phyloP scores from a whole-genome alignment of 441 rosid species.

The Biscutella laevigata region DNA sequence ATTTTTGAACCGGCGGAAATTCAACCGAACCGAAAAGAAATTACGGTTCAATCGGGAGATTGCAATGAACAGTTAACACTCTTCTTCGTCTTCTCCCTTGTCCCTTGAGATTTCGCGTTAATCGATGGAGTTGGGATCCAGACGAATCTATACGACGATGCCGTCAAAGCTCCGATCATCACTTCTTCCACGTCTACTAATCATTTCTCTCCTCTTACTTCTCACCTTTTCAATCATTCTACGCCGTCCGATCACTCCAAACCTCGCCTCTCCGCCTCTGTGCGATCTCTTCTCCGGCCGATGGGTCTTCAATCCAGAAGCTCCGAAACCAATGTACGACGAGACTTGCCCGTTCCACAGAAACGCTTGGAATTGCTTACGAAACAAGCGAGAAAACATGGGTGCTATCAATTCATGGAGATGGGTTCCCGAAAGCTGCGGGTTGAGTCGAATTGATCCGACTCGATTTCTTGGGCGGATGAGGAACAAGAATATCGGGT shows the following conservation, averaged over 20 bases:
- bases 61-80: conserved; percentile 5
- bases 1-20: background rate
- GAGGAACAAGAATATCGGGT: conserved; percentile 75
- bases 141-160: conserved; percentile 37
- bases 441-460: conserved; percentile 53
- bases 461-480: conserved; percentile 39
- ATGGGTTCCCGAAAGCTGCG: conserved; percentile 70
- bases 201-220: conserved; percentile 42
- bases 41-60: conserved; percentile 4
- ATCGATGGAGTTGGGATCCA: conserved; percentile 23
- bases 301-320: conserved; percentile 42
- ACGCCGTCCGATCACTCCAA: conserved; percentile 19
- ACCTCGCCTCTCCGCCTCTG: conserved; percentile 21
- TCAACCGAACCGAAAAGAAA: background rate
- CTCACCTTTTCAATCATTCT: conserved; percentile 30
- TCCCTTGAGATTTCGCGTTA: conserved; percentile 13
- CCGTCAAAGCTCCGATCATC: conserved; percentile 44
- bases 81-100: conserved; percentile 19
- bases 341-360: conserved; percentile 86
- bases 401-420: conserved; percentile 68
- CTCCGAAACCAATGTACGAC: conserved; percentile 43
- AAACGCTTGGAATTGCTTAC: conserved; percentile 84
- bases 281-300: conserved; percentile 71
- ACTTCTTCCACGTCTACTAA: conserved; percentile 38
- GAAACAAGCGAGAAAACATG: conserved; percentile 62